phyloP scores from a whole-genome alignment of 305 asterid genomes.

The Plantago coronopus region DNA sequence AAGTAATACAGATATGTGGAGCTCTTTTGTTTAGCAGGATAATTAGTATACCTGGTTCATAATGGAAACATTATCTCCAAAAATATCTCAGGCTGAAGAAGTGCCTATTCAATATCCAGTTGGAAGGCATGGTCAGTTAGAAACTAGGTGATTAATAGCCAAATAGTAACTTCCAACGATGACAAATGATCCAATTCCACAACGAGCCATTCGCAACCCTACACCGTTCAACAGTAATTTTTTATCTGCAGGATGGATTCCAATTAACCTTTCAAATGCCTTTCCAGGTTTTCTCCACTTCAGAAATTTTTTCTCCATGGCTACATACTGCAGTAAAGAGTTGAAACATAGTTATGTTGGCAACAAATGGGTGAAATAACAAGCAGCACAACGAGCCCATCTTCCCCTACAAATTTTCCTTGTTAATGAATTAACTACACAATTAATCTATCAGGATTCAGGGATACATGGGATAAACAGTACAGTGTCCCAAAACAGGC shows the following conservation, averaged over 20 bases:
- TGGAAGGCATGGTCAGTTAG: conserved; percentile 26
- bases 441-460: neutral
- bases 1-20: conserved; percentile 20
- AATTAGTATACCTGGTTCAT: conserved; percentile 6
- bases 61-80: neutral
- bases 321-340: conserved; percentile 52
- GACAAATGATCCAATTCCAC: conserved; percentile 70
- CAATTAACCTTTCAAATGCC: conserved; percentile 76
- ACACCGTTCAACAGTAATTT: conserved; percentile 65
- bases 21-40: conserved; percentile 16
- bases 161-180: conserved; percentile 73
- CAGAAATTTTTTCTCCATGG: conserved; percentile 81
- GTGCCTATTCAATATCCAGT: conserved; percentile 7
- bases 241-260: conserved; percentile 84
- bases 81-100: conserved; percentile 10
- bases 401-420: neutral
- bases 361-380: conserved; percentile 7
- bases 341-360: conserved; percentile 7
- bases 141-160: conserved; percentile 43
- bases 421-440: neutral
- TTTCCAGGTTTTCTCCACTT: conserved; percentile 77
- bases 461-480: too few species aligned
- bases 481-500: too few species aligned
- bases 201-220: conserved; percentile 80
- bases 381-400: neutral